A percentile compares a stretch with the other conserved stretches of the same genome.
phyloP scores from a whole-genome alignment of 441 rosid genomes.

The Aquilaria agallochum region DNA sequence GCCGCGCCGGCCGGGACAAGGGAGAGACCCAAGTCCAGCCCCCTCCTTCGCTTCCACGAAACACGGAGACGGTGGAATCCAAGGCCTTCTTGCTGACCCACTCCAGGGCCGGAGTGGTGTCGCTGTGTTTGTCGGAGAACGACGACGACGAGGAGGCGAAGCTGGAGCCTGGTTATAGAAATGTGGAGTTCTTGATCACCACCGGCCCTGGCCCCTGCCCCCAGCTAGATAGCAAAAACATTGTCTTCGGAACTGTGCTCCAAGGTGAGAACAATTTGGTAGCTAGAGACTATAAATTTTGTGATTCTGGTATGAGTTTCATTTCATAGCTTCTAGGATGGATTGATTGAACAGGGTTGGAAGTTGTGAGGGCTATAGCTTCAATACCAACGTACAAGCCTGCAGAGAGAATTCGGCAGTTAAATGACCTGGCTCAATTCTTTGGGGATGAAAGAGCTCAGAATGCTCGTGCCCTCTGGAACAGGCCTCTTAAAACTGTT shows the following conservation, averaged over 20 bases:
- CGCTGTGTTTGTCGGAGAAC: slow-evolving; percentile 75
- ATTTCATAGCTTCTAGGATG: neutral
- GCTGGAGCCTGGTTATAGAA: slow-evolving; percentile 68
- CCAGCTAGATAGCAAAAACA: slow-evolving; percentile 64
- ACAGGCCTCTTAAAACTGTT: slow-evolving; percentile 72
- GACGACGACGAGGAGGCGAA: slow-evolving; percentile 71
- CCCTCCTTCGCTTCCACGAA: slow-evolving; percentile 37
- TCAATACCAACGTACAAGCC: slow-evolving; percentile 76
- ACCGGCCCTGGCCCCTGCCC: slow-evolving; percentile 93
- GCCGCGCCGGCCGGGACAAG: slow-evolving; percentile 39
- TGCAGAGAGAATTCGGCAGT: slow-evolving; percentile 52
- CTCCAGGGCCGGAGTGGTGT: slow-evolving; percentile 58
- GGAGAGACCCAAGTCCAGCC: slow-evolving; percentile 48
- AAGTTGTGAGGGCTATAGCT: slow-evolving; percentile 70
- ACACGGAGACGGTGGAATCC: slow-evolving; percentile 64
- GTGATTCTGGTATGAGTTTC: neutral
- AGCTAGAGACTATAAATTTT: neutral
- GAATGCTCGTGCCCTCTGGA: slow-evolving; percentile 66
- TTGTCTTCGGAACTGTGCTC: slow-evolving; percentile 80
- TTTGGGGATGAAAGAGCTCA: slow-evolving; percentile 86
- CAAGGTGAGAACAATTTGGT: slow-evolving; percentile 40
- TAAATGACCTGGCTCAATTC: slow-evolving; percentile 71
- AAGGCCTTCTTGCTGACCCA: slow-evolving; percentile 59
- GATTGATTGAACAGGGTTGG: slow-evolving; percentile 47
- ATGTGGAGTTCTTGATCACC: slow-evolving; percentile 84